Conservation (phyloP, 768 basidiomycete genomes). For the Amanita rimosa region DNA sequence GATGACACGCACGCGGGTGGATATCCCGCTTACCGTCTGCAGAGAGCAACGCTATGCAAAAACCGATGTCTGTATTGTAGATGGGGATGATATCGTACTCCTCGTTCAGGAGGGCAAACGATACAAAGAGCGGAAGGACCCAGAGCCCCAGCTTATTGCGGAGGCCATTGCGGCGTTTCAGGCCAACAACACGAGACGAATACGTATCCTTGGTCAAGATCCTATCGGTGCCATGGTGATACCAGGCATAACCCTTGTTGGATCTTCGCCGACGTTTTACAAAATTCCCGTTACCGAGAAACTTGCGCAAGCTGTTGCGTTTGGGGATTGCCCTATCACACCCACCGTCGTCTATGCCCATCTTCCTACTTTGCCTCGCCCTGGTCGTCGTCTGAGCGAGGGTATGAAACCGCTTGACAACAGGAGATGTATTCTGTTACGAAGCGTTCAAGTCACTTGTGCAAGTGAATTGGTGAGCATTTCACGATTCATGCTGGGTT, state of each 20-base stretch:
- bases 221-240: background rate
- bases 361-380: slow-evolving; percentile 13
- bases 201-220: slow-evolving; percentile 3
- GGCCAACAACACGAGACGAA: background rate
- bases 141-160: slow-evolving; percentile 2
- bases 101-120: slow-evolving; percentile 13
- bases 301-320: slow-evolving; percentile 8
- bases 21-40: slow-evolving; percentile 14
- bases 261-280: background rate
- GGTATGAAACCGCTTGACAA: slow-evolving; percentile 21
- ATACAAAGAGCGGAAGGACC: background rate
- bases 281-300: background rate
- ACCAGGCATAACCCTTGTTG: background rate
- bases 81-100: slow-evolving; percentile 7
- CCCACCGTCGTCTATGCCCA: slow-evolving; percentile 13
- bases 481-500: background rate
- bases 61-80: slow-evolving; percentile 17
- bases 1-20: slow-evolving; percentile 6
- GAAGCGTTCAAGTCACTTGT: slow-evolving; percentile 20
- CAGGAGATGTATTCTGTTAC: slow-evolving; percentile 16
- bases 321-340: slow-evolving; percentile 10
- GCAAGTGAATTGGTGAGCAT: background rate
- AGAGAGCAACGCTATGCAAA: slow-evolving; percentile 11
- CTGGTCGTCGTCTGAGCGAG: slow-evolving; percentile 12
- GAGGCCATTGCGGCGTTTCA: slow-evolving; percentile 2